Base-by-base conservation (phyloP, 176 grass and related monocot species). In the Chloris gayana region DNA sequence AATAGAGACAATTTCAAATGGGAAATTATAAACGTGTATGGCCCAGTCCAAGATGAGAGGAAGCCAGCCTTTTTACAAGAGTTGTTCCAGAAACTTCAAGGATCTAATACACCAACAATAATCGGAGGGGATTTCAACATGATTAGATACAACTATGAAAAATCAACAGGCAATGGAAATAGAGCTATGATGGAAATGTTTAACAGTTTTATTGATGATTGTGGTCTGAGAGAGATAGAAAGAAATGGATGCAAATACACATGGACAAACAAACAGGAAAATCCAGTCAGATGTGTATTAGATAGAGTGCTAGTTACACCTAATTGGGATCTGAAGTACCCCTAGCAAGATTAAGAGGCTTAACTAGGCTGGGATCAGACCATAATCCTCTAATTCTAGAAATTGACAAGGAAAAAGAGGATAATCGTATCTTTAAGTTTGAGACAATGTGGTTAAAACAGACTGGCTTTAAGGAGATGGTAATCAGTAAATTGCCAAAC, bases 371-470 rank as follows among this genome's bases (percentile, higher is more conserved):
- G 1, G 59, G 25, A 13, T 62, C 59, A 4, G 59, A 62, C 15
- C 59, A 30, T 14, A 62, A 29, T 8, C 59, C 59, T 1, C 2
- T 62, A 1, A 2, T 62, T 0, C 3, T 62, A 4, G 2, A 62
- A 2, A 29, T 1, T 14, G n/a, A 10, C 1, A 9, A 27, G 1
- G 9, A 60, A 0, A 3, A 26, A 1, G 13, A 0, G 5, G 8
- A 0, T 30, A 14, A 14, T 1, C 27, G 0, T 5, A 14, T 29
- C 4, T 30, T 62, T 8, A 62, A 12, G 4, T 62, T 62, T 62
- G 59, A 62, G 15, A 1, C 11, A 0, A 24, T 2, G 2, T 62
- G 59, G 59, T 10, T 62, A 5, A 13, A 26, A 0, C 25, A 30
- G 1, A 2, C 4, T 3, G 59, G 4, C 3, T 62, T 30, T 4